phyloP scores from a whole-genome alignment of 2,329 filamentous ascomycete genomes.

The Fusarium concolor region DNA sequence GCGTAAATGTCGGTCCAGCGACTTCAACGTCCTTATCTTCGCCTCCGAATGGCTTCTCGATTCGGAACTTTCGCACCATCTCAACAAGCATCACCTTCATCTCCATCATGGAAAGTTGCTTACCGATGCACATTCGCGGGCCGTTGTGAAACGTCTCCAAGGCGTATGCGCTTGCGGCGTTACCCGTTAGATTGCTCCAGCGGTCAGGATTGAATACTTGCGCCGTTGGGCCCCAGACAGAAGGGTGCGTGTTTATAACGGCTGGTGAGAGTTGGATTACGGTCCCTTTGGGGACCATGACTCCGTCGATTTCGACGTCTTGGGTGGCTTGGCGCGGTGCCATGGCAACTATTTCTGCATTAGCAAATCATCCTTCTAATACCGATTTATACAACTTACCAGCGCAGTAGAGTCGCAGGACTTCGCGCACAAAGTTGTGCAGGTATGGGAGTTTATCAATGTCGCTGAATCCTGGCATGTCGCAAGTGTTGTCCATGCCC shows the following conservation, averaged over 20 bases:
- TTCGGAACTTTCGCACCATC: constrained; percentile 48
- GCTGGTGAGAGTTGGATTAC: constrained; percentile 52
- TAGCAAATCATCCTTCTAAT: background rate
- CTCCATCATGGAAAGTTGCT: constrained; percentile 51
- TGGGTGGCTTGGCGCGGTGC: constrained; percentile 50
- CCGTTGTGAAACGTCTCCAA: constrained; percentile 54
- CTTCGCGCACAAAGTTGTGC: constrained; percentile 58
- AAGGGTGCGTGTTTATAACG: constrained; percentile 51
- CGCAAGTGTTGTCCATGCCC: constrained; percentile 20
- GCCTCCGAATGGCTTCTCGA: constrained; percentile 38
- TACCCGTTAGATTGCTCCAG: constrained; percentile 49
- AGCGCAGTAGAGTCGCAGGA: constrained; percentile 57
- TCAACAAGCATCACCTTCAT: constrained; percentile 53
- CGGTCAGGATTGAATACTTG: constrained; percentile 53
- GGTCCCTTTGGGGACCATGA: constrained; percentile 54
- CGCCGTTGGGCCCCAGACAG: constrained; percentile 54
- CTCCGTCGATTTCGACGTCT: constrained; percentile 52
- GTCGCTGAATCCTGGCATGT: constrained; percentile 30
- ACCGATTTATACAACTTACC: constrained; percentile 22
- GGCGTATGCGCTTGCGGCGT: constrained; percentile 46
- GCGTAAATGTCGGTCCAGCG: constrained; percentile 42
- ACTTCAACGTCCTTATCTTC: constrained; percentile 38
- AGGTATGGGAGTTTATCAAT: constrained; percentile 52
- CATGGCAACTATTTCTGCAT: constrained; percentile 46
- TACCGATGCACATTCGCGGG: constrained; percentile 54